Evolutionary conservation across 2,329 filamentous ascomycete genomes (phyloP).

Genomic region (Setomelanomma holmii): DNA sequence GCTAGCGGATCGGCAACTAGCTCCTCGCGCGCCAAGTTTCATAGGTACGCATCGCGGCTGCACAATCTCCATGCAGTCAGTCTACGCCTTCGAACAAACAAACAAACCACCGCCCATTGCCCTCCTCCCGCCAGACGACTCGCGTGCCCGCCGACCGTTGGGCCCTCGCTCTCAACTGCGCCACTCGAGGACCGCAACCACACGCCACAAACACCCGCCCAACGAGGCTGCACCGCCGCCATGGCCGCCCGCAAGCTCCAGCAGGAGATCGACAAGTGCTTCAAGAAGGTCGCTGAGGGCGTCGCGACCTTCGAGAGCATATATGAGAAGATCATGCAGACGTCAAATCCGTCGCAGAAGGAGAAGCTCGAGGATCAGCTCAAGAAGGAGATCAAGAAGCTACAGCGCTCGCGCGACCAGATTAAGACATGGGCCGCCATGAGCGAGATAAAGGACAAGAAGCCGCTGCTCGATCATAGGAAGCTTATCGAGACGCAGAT

Average conservation of each 20-base stretch:
- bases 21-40: not conserved
- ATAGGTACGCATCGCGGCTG: not conserved
- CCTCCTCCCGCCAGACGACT: conserved; percentile 25
- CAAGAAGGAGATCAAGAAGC: conserved; percentile 99
- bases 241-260: conserved; percentile 97
- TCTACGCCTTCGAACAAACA: no score
- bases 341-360: conserved; percentile 91
- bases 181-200: conserved; percentile 18
- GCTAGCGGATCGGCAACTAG: not conserved
- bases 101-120: conserved; percentile 10
- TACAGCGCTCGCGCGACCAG: conserved; percentile 94
- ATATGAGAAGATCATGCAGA: conserved; percentile 96
- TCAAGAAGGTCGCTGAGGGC: conserved; percentile 96
- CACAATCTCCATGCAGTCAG: no score
- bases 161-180: conserved; percentile 16
- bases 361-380: conserved; percentile 98
- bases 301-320: conserved; percentile 91
- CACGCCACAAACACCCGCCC: conserved; percentile 27
- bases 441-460: conserved; percentile 99
- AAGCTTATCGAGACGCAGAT: conserved; percentile 99
- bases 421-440: conserved; percentile 99
- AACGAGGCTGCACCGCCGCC: conserved; percentile 51
- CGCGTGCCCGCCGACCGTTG: conserved; percentile 23
- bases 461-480: conserved; percentile 88
- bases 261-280: conserved; percentile 99